Evolutionary conservation across 345 rosid species (phyloP), one percentile per base, ranked within the genome.

Genomic region (Bretschneidera sinensis): DNA sequence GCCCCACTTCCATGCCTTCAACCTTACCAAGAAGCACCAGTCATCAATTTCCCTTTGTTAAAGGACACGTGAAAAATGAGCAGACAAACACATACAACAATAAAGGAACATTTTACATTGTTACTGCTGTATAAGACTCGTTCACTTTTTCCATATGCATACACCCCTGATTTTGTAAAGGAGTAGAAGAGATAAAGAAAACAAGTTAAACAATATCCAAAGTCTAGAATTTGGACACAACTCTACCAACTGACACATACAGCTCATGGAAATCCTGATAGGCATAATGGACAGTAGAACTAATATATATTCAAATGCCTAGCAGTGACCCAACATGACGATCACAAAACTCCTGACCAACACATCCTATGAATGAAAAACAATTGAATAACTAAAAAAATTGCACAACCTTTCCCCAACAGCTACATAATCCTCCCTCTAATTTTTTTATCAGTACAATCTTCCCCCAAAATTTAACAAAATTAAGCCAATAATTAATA

Each of bases 1-100:
- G 78, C 51, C 99, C 99, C 34, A 94, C 81, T 71, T 94, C 89
- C 99, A 94, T 87, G 82, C 97, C 99, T 78, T 87, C 81, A 78
- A 94, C 99, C 99, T 94, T 81, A 72, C 66, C 75, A 63, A 83
- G 71, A 80, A 81, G 74, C 79, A 71, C 73, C 75, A 74, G 39
- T 77, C 66, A 70, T 76, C 74, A 82, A 67, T 74, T 51, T 74
- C 71, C 79, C 75, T 74, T 73, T 60, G 69, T 81, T 65, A 65
- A 62, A 72, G 62, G 72, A 71, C 23, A 64, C 53, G 73, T 54
- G 24, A 33, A 23, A 52, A 57, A 77, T 63, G 55, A 76, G 78
- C 63, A 70, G 18, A 68, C 4, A 51, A 56, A 45, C 61, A 64
- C 22, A 33, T 50, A 63, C 43, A n/a, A n/a, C 17, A 58, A 23